A percentile compares a stretch with the other conserved stretches of the same genome.
phyloP scores from a whole-genome alignment of 2,329 filamentous ascomycete species.

The Exophiala aquamarina region DNA sequence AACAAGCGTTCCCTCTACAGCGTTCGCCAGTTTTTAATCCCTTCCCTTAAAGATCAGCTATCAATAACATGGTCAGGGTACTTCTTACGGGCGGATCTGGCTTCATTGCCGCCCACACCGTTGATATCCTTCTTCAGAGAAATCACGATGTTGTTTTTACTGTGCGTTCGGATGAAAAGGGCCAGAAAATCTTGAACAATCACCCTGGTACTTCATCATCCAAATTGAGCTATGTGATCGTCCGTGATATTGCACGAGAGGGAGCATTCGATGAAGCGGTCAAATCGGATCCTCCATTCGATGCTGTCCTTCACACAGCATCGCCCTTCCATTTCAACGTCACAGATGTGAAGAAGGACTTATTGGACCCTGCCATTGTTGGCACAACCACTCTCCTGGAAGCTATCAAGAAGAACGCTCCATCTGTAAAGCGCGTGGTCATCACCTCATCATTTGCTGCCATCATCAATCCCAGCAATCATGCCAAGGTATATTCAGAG shows the following conservation, averaged over 20 bases:
- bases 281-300: slow-evolving; percentile 64
- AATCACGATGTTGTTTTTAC: slow-evolving; percentile 62
- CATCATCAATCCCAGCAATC: slow-evolving; percentile 52
- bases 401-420: slow-evolving; percentile 59
- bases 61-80: slow-evolving; percentile 25
- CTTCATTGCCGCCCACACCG: slow-evolving; percentile 64
- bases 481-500: slow-evolving; percentile 35
- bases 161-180: slow-evolving; percentile 61
- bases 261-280: slow-evolving; percentile 68
- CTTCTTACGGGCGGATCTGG: slow-evolving; percentile 53
- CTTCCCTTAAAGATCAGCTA: too few relatives aligned
- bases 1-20: too few relatives aligned
- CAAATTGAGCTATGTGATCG: slow-evolving; percentile 63
- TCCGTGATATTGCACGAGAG: slow-evolving; percentile 68
- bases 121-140: slow-evolving; percentile 56
- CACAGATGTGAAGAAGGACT: slow-evolving; percentile 62
- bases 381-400: slow-evolving; percentile 63
- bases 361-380: slow-evolving; percentile 61
- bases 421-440: slow-evolving; percentile 69
- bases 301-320: slow-evolving; percentile 72
- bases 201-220: slow-evolving; percentile 52
- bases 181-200: slow-evolving; percentile 56
- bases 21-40: too few relatives aligned
- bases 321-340: slow-evolving; percentile 73
- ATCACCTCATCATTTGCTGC: slow-evolving; percentile 68